phyloP scores from a whole-genome alignment of 164 flowering plant genomes.

The Vitis cinerea region DNA sequence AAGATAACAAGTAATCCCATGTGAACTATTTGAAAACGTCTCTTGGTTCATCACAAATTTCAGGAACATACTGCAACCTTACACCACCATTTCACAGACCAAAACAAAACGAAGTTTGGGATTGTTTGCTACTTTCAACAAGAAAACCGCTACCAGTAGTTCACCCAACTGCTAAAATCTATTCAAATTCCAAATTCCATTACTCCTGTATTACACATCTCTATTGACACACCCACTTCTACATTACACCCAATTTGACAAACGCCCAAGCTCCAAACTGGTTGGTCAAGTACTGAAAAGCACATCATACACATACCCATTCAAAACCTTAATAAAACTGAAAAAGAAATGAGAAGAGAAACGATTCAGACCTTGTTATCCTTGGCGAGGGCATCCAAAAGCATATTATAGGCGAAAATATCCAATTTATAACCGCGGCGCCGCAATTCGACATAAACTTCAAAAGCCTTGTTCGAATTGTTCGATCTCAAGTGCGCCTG shows the following conservation, averaged over 20 bases:
- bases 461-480: constrained; percentile 41
- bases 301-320: neutral
- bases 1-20: too few relatives aligned
- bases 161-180: too few relatives aligned
- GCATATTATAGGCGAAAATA: constrained; percentile 75
- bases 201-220: neutral
- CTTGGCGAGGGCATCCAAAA: constrained; percentile 75
- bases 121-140: too few relatives aligned
- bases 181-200: neutral
- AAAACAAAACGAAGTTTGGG: too few relatives aligned
- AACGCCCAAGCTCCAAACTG: too few relatives aligned
- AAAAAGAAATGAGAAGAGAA: neutral
- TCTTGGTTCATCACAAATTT: too few relatives aligned
- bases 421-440: constrained; percentile 62
- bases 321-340: neutral
- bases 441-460: constrained; percentile 55
- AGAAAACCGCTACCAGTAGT: too few relatives aligned
- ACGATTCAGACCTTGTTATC: constrained; percentile 51
- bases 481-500: constrained; percentile 60
- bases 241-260: neutral
- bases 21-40: too few relatives aligned
- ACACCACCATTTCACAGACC: too few relatives aligned
- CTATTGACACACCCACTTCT: neutral
- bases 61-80: too few relatives aligned
- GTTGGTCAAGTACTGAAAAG: too few relatives aligned